Evolutionary conservation across 1,284 basidiomycete genomes (phyloP), one percentile per base, ranked within the genome.

Genomic region (Irpex sp.): DNA sequence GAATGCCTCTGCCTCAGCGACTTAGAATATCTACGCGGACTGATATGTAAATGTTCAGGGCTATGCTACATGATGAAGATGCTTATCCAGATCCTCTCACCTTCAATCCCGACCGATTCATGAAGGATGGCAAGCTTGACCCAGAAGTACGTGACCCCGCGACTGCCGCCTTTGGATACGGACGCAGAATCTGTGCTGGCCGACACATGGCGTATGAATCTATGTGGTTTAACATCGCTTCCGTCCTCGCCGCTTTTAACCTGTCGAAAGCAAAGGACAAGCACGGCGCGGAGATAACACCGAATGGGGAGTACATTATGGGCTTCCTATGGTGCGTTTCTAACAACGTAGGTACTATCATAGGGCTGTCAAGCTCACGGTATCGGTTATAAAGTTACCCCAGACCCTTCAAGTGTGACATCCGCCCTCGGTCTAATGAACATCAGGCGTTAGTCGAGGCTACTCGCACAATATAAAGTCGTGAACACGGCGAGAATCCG

Each of bases 181-280:
- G 61, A 33, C 57, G 61, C 7, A 56, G 60, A 5, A 61, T 61
- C 26, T 61, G 60, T 13, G 51, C 60, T n/a, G 60, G 60, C 3
- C 54, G 56, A 21, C 39, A 39, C 53, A 61, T 61, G 60, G 54
- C 55, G 17, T 58, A 61, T 46, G 55, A 61, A 8, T 21, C 53
- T 7, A 13, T 61, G 7, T 61, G 60, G 60, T 7, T 61, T 31
- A 39, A 50, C 6, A 21, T 61, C 17, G 53, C 60, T n/a, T 56
- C 36, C n/a, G 33, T 61, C 9, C 21, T 61, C 9, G 35, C 60
- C 1, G 56, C 51, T 19, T 57, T 61, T 33, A 36, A 61, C 46
- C n/a, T 61, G 43, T 9, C 37, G 13, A 59, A 59, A 47, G 58
- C 58, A 7, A 59, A 49, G 46, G 39, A 59, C 19, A 36, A 37